Percentiles rank a stretch among this genome's conserved stretches.
Conservation (phyloP, 805 yeast species). For the Jamesozyma jinghongensis region DNA sequence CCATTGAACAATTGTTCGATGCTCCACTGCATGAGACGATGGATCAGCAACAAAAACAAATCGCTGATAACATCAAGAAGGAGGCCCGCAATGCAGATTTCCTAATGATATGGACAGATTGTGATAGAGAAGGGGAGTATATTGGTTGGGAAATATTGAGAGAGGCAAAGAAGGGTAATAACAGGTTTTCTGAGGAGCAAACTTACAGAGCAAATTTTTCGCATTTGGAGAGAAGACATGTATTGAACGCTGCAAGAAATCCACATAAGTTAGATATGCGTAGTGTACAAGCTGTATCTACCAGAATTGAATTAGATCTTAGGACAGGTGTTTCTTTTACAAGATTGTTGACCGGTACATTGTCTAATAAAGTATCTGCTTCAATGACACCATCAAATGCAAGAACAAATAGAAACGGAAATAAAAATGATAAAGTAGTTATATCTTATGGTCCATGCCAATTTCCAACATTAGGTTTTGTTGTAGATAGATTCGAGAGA, state of each 20-base stretch:
- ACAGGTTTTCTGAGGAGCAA: conserved; percentile 36
- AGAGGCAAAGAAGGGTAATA: conserved; percentile 46
- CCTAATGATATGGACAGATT: conserved; percentile 96
- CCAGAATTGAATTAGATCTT: conserved; percentile 79
- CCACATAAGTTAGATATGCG: conserved; percentile 57
- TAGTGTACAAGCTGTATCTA: conserved; percentile 74
- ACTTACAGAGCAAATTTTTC: conserved; percentile 78
- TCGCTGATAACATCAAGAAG: conserved; percentile 56
- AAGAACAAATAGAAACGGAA: conserved; percentile 1
- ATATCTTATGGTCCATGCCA: conserved; percentile 89
- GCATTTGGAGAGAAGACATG: conserved; percentile 71
- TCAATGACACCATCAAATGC: not conserved
- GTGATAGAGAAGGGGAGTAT: conserved; percentile 93
- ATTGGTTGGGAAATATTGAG: conserved; percentile 77
- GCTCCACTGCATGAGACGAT: conserved; percentile 50
- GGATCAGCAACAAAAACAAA: conserved; percentile 35
- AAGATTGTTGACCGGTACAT: conserved; percentile 53
- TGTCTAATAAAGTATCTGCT: conserved; percentile 21
- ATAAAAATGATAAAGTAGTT: conserved; percentile 14
- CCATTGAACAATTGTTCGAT: conserved; percentile 57
- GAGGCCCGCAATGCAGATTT: conserved; percentile 54
- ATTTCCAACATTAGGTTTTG: conserved; percentile 93
- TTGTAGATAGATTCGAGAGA: conserved; percentile 81
- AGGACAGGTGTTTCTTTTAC: conserved; percentile 88
- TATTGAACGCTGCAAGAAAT: conserved; percentile 60